Percentiles rank a stretch among this genome's conserved stretches.
These are phyloP conservation scores for Tylopilus balloui DNA, from an alignment of 768 basidiomycete species.

Conservation along the genomic window DNA sequence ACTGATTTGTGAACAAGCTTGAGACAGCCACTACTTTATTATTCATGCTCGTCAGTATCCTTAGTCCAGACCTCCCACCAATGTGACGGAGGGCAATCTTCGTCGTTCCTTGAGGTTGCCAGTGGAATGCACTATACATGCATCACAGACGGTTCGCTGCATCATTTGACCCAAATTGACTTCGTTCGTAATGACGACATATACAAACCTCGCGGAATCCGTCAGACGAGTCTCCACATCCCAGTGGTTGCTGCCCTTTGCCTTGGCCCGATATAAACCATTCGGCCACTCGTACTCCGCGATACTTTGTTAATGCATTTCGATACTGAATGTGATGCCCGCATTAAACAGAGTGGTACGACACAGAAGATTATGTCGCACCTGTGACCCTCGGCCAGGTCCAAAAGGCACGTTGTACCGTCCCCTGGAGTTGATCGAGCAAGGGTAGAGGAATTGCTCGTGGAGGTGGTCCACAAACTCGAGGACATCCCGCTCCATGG, in stretches of 20 bases:
- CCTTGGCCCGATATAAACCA: conserved; percentile 41
- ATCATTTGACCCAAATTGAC: not conserved
- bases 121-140: not conserved
- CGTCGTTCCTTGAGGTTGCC: not conserved
- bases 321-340: conserved; percentile 52
- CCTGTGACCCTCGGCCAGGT: conserved; percentile 71
- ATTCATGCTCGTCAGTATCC: not conserved
- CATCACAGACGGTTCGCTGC: not conserved
- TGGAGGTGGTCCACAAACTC: conserved; percentile 90
- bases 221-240: not conserved
- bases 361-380: conserved; percentile 2
- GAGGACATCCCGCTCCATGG: conserved; percentile 92
- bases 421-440: conserved; percentile 79
- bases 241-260: conserved; percentile 4
- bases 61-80: not conserved
- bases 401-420: conserved; percentile 83
- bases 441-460: conserved; percentile 87
- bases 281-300: conserved; percentile 81
- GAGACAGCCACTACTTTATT: not conserved
- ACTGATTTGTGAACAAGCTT: conserved; percentile 6
- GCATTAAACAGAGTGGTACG: not conserved
- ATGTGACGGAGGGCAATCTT: not conserved
- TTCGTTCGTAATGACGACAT: not conserved
- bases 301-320: conserved; percentile 81
- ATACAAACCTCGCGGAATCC: not conserved